Evolutionary conservation across 202 grass and related monocot genomes (phyloP), one percentile per base, ranked within the genome.

Genomic region (Hordeum pubiflorum): DNA sequence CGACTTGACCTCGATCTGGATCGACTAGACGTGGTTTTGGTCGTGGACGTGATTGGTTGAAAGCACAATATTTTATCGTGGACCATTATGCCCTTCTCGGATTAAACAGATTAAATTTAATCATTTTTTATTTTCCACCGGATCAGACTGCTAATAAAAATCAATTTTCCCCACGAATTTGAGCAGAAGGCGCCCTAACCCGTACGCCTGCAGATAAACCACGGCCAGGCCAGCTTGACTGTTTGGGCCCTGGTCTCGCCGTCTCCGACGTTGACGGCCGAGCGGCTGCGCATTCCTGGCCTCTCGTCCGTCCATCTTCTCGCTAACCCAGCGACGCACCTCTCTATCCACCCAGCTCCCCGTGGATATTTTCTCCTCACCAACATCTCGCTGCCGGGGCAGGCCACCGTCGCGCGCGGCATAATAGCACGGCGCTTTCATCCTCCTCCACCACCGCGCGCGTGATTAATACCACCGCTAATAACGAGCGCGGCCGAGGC

Each of bases 401-500:
- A 78, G 63, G 54, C 63, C 39, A 29, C 61, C 81, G 10, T 32
- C 72, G 71, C 60, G 17, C 26, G 18, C 13, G 40, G 81, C 82
- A 83, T 72, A 77, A 83, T 77, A 74, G 34, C 56, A 70, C 82
- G 40, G 29, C 75, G 65, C 82, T 77, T 71, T 61, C 74, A 55
- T 3, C 63, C 37, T 27, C 63, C 50, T 3, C 17, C 50, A 10
- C 38, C 38, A 10, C 67, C 12, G 39, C 41, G 36, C 58, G 22
- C 38, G 24, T 7, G 4, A 77, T 48, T 59, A 77, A 27, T 40
- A n/a, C 37, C 37, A 10, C 31, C 14, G 13, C 34, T 6, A 60
- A 18, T 10, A 59, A 18, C 58, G 21, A 41, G 56, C 74, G 55
- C 14, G 37, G 37, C 65, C 7, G 50, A 17, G 6, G 50, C 50